These are phyloP conservation scores for Gilbertella persicaria DNA, from an alignment of 371 early-diverging fungal genomes.

Conservation along the genomic window DNA sequence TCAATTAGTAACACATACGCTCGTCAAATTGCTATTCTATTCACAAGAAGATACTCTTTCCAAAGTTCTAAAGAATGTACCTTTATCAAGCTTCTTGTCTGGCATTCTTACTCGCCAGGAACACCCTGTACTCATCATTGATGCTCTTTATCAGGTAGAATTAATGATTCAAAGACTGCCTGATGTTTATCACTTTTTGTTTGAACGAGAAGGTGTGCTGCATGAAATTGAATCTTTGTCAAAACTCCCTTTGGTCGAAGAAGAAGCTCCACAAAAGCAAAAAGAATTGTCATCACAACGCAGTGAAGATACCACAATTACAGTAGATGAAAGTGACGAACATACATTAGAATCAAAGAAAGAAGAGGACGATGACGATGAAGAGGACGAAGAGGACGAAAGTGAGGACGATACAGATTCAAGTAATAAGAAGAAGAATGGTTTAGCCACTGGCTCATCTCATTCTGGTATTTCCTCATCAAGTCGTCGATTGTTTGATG, in stretches of 20 bases:
- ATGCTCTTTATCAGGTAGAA: conserved; percentile 58
- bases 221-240: conserved; percentile 58
- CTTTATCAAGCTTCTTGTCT: conserved; percentile 62
- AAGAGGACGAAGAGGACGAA: conserved; percentile 8
- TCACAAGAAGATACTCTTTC: conserved; percentile 35
- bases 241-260: conserved; percentile 21
- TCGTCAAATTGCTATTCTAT: conserved; percentile 60
- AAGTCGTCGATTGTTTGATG: conserved; percentile 28
- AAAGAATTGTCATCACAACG: not conserved
- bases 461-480: conserved; percentile 5
- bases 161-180: conserved; percentile 62
- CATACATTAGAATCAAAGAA: conserved; percentile 5
- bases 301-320: conserved; percentile 5
- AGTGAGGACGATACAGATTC: conserved; percentile 13
- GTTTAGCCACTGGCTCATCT: not conserved
- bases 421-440: conserved; percentile 1
- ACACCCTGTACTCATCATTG: conserved; percentile 55
- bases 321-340: conserved; percentile 16
- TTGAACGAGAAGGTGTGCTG: conserved; percentile 68
- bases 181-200: conserved; percentile 49
- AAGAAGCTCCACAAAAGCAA: conserved; percentile 1
- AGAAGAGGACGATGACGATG: conserved; percentile 10
- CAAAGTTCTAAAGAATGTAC: conserved; percentile 42
- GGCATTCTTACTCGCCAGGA: conserved; percentile 62
- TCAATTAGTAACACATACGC: conserved; percentile 53